Evolutionary conservation across 2,329 filamentous ascomycete species (phyloP), one percentile per base, ranked within the genome.

Genomic region (Colletotrichum costaricense): DNA sequence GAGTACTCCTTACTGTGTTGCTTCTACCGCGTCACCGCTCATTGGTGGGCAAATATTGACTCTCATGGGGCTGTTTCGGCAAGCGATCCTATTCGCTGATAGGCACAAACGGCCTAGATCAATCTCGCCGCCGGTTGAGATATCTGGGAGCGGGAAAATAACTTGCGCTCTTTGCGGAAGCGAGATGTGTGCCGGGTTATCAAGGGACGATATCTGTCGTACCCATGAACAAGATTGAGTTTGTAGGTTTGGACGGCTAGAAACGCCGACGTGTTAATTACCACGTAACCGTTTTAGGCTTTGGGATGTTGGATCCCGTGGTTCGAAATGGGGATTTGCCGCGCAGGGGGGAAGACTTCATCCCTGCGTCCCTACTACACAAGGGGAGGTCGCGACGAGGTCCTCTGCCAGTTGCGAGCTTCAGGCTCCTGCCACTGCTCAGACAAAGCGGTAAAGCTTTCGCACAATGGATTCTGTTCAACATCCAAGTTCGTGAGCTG

Each of bases 41-140:
- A 73, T 73, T 70, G 70, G 59, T 57, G 46, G 59, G 67, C 42
- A 60, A 64, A 64, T 56, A 4, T 63, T 19, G 33, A 22, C 6
- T 26, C 28, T 22, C 59, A 14, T 19, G n/a, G 30, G 26, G 19
- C 7, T 7, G 16, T 7, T 14, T 8, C 67, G 35, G 66, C 16
- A 73, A 46, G 42, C 3, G 1, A 30, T 59, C 59, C 60, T 22
- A 70, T 70, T 70, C 56, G 70, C 49, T 46, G 67, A 49, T n/a
- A 54, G 42, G 26, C 24, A 26, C 24, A 49, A 46, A 11, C 55
- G 4, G 33, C 16, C 28, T 8, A 5, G 2, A 12, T 38, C 35
- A 38, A 14, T 38, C 35, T 38, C 1, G 35, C 12, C 35, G 2
- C 14, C 35, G 28, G 2, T 38, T 38, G 35, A 5, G 35, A 38